phyloP scores from a whole-genome alignment of 2,329 filamentous ascomycete genomes.

The Arthrinium phaeospermum region DNA sequence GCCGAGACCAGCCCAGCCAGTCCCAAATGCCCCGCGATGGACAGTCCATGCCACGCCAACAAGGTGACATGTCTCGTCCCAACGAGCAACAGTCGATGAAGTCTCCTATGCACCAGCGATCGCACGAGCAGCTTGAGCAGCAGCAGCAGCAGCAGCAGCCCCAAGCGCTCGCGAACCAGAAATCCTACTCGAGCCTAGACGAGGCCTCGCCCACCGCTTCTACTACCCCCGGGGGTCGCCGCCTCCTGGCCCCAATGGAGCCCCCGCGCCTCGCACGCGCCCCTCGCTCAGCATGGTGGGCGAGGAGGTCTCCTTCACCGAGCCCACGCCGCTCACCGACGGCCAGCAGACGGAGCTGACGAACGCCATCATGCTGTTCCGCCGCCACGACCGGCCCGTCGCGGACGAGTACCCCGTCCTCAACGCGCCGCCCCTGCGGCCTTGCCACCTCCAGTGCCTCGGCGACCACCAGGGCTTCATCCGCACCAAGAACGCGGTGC shows the following conservation, averaged over 20 bases:
- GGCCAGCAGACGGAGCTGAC: constrained; percentile 15
- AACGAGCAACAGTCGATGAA: neutral
- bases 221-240: neutral
- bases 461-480: constrained; percentile 55
- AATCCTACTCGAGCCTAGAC: neutral
- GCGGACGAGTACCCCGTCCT: constrained; percentile 29
- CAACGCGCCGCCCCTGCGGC: constrained; percentile 47
- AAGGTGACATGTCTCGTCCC: neutral
- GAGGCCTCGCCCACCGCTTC: neutral
- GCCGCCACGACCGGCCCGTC: constrained; percentile 11
- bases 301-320: constrained; percentile 12
- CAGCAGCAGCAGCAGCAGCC: neutral
- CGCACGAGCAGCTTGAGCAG: neutral
- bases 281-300: constrained; percentile 13
- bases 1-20: neutral
- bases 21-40: neutral
- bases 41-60: neutral
- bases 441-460: constrained; percentile 52
- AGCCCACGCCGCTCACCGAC: constrained; percentile 10
- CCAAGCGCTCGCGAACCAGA: neutral
- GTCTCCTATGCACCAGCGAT: neutral
- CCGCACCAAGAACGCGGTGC: constrained; percentile 52
- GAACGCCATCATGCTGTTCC: constrained; percentile 44
- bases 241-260: neutral
- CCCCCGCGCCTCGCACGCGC: neutral